A percentile compares a stretch with the other conserved stretches of the same genome.
phyloP scores from a whole-genome alignment of 1,284 basidiomycete species.

The Ceratobasidium sp. region DNA sequence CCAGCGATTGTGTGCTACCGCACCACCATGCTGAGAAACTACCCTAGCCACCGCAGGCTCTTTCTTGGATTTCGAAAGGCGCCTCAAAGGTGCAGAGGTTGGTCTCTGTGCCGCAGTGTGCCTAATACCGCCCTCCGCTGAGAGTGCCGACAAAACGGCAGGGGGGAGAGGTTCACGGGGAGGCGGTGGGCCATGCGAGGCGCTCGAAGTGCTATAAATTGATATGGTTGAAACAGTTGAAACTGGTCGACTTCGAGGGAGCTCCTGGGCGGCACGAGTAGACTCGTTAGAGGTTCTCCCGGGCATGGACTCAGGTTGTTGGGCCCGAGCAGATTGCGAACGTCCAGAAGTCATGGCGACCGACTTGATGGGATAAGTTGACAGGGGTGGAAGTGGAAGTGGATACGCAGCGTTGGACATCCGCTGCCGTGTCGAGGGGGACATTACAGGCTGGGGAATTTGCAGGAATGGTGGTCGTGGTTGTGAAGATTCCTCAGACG shows the following conservation, averaged over 20 bases:
- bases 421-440: conserved; percentile 37
- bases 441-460: conserved; percentile 17
- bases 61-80: conserved; percentile 30
- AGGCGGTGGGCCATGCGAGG: conserved; percentile 37
- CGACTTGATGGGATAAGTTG: conserved; percentile 38
- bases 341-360: conserved; percentile 9
- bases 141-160: neutral
- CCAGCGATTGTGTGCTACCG: conserved; percentile 30
- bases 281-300: no score
- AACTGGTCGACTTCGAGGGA: conserved; percentile 17
- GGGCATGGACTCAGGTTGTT: no score
- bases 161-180: conserved; percentile 21
- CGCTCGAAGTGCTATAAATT: conserved; percentile 37
- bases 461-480: conserved; percentile 13
- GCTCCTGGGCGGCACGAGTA: neutral
- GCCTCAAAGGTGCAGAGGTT: neutral
- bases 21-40: conserved; percentile 24
- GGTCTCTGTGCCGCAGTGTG: neutral
- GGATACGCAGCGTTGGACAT: conserved; percentile 31
- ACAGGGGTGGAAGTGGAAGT: conserved; percentile 32
- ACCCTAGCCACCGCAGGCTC: conserved; percentile 2
- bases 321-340: neutral
- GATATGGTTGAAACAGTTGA: conserved; percentile 30
- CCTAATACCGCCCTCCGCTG: neutral
- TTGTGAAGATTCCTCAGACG: neutral